Conservation (phyloP, 306 rosid species). For the Adenanthera pavonina region DNA sequence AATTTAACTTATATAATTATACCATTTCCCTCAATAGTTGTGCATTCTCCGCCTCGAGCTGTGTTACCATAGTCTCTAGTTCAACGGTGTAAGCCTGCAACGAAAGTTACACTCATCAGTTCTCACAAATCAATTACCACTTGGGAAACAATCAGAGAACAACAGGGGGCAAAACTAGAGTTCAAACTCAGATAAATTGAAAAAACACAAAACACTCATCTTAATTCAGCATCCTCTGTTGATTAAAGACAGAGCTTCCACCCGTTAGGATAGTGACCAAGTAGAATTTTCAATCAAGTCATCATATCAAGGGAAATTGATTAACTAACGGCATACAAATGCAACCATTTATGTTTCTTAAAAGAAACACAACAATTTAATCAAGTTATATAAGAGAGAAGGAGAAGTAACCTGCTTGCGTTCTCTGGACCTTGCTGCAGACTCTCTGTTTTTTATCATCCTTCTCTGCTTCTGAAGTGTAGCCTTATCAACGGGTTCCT, state of each 20-base stretch:
- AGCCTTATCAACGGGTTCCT: conserved; percentile 71
- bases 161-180: neutral
- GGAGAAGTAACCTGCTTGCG: conserved; percentile 72
- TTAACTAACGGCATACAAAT: neutral
- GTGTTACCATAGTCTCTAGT: conserved; percentile 70
- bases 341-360: neutral
- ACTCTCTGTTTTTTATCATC: conserved; percentile 91
- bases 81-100: conserved; percentile 78
- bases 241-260: neutral
- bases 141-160: neutral
- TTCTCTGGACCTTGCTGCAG: conserved; percentile 93
- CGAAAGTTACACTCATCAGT: conserved; percentile 3
- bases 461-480: conserved; percentile 85
- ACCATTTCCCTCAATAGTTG: conserved; percentile 65
- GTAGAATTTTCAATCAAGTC: neutral
- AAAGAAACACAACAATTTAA: neutral
- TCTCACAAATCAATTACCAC: neutral
- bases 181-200: neutral
- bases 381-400: neutral
- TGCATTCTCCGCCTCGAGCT: conserved; percentile 73
- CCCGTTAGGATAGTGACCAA: neutral
- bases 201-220: neutral
- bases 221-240: too few species aligned
- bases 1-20: conserved; percentile 1
- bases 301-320: neutral